Base-by-base conservation (phyloP, 2,329 filamentous ascomycete species). In the Emericellopsis atlantica region DNA sequence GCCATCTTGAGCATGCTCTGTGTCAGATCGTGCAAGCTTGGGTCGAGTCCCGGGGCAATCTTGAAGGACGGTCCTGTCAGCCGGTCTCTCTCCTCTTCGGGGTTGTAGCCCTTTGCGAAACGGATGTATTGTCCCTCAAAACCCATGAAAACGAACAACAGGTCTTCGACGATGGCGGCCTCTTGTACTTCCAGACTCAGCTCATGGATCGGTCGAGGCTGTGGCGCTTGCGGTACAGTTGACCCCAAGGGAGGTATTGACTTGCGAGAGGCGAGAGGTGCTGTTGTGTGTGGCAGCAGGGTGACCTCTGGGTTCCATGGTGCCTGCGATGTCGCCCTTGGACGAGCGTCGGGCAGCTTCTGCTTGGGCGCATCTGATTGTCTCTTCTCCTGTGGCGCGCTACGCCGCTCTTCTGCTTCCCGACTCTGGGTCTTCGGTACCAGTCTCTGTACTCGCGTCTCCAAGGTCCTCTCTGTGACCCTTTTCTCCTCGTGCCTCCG, bases 61-160 rank as follows among this genome's bases (percentile, higher is more conserved):
- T 79, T 79, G 62, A 88, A 96, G 9, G 70, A 66, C 2, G 92
- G 92, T 0, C 92, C 92, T 6, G 81, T 74, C 39, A 98, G 67
- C 12, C 89, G 79, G 53, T 93, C 87, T 52, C 90, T 86, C 63
- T 98, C 92, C 40, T 86, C 79, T 4, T 73, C 66, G 0, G 89
- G 87, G 50, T 95, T 81, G 57, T 94, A 96, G 8, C 76, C 74
- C 49, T 86, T 83, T 44, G 74, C 75, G 56, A 87, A 96, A 42
- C 86, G 84, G 46, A 98, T 84, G 56, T 96, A 96, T 58, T 95
- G 88, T n/a, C 92, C 92, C 61, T 98, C 92, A 48, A 88, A 95
- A 21, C 92, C 92, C 89, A 98, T 95, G 52, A 96, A 93, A 5
- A 94, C 88, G 55, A 90, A 95, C 31, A 96, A 63, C 14, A 98